Conservation (phyloP, 2,329 filamentous ascomycete species). For the Emmonsia crescens region DNA sequence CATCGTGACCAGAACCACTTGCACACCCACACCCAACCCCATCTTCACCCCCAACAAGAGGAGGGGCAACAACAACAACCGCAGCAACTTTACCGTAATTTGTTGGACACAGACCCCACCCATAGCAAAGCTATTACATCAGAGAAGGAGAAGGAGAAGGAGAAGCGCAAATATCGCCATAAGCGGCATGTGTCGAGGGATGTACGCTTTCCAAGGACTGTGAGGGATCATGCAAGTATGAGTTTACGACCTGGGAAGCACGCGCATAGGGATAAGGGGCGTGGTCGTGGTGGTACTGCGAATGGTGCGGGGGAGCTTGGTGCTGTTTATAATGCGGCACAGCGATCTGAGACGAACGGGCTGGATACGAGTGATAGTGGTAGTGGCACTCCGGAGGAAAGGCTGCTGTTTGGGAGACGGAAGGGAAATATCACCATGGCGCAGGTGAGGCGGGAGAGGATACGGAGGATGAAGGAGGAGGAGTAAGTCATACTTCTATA, state of each 20-base stretch:
- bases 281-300: slow-evolving; percentile 21
- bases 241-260: slow-evolving; percentile 24
- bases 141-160: background rate
- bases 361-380: slow-evolving; percentile 8
- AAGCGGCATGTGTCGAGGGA: background rate
- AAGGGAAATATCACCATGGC: slow-evolving; percentile 24
- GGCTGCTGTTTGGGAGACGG: slow-evolving; percentile 9
- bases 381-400: slow-evolving; percentile 19
- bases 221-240: slow-evolving; percentile 14
- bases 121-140: background rate
- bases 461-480: slow-evolving; percentile 67
- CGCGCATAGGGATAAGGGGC: slow-evolving; percentile 17
- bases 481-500: slow-evolving; percentile 43
- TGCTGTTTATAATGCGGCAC: slow-evolving; percentile 6
- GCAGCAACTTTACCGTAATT: background rate
- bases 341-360: slow-evolving; percentile 14
- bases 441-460: slow-evolving; percentile 30
- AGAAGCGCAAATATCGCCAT: background rate
- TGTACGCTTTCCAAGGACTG: background rate
- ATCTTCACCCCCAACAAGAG: background rate
- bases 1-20: slow-evolving; percentile 1
- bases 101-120: background rate
- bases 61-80: background rate
- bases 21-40: background rate
- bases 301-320: slow-evolving; percentile 12